Conservation (phyloP, 306 rosid species). For the Fragaria ananassa region DNA sequence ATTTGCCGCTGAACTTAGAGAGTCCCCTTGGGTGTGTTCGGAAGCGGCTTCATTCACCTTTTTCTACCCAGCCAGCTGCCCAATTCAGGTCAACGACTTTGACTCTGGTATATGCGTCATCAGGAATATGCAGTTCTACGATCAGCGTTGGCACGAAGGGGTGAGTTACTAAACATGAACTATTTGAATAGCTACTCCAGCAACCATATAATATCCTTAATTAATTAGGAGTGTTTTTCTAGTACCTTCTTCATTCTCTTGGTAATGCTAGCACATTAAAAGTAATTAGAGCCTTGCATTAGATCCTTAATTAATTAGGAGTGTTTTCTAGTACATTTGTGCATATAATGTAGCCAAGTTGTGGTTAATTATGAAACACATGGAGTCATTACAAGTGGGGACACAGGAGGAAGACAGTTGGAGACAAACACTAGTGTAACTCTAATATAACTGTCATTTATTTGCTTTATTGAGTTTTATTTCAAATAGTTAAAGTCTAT, state of each 20-base stretch:
- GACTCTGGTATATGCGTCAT: too few species aligned
- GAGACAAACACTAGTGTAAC: conserved; percentile 7
- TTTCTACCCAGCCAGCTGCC: too few species aligned
- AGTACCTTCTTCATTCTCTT: background rate
- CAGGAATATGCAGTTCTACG: too few species aligned
- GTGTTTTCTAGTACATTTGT: background rate
- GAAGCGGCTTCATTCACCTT: too few species aligned
- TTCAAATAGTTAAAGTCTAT: background rate
- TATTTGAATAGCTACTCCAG: too few species aligned
- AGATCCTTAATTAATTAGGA: background rate
- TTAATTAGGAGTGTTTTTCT: background rate
- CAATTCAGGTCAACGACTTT: too few species aligned
- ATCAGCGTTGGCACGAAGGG: too few species aligned
- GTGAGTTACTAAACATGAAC: too few species aligned
- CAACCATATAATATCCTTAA: background rate
- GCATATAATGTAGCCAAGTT: background rate
- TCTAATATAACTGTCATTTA: conserved; percentile 10
- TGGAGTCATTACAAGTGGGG: conserved; percentile 11
- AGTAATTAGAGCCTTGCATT: background rate
- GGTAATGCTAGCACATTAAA: background rate
- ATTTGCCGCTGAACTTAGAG: too few species aligned
- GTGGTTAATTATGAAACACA: background rate
- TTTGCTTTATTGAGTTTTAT: conserved; percentile 7
- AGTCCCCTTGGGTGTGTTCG: too few species aligned
- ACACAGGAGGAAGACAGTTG: background rate